Conservation (phyloP, 768 basidiomycete genomes). For the Melanogaster broomeanus region DNA sequence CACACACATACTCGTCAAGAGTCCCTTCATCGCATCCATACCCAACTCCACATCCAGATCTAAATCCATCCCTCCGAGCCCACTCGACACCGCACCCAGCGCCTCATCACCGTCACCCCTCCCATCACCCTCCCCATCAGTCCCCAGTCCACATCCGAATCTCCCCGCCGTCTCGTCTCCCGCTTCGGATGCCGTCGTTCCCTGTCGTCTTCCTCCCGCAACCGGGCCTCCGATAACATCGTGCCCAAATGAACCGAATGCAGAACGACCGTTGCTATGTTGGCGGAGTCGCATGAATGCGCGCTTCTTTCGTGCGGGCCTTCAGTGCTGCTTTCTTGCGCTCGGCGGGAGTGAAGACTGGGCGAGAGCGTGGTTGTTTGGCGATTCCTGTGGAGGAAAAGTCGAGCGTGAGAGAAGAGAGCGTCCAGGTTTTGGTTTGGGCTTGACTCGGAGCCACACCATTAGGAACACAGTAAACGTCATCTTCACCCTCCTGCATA, state of each 20-base stretch:
- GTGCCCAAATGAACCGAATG: constrained; percentile 56
- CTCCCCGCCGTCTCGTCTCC: constrained; percentile 56
- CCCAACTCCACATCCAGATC: constrained; percentile 57
- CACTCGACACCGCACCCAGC: constrained; percentile 31
- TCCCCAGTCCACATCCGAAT: constrained; percentile 76
- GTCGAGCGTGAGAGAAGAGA: constrained; percentile 30
- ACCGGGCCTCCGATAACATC: constrained; percentile 51
- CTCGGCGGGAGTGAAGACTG: constrained; percentile 28
- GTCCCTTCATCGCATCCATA: constrained; percentile 51
- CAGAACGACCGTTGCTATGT: constrained; percentile 20
- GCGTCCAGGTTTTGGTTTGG: constrained; percentile 13
- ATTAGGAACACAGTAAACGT: not conserved
- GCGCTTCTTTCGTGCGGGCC: constrained; percentile 20
- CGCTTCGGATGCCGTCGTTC: constrained; percentile 40
- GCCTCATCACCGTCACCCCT: constrained; percentile 21
- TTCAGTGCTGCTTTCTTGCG: constrained; percentile 25
- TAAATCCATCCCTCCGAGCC: constrained; percentile 59
- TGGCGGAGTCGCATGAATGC: constrained; percentile 12
- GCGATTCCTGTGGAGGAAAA: constrained; percentile 1
- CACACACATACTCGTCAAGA: constrained; percentile 51
- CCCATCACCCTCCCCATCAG: constrained; percentile 19
- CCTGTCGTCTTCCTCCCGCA: constrained; percentile 36
- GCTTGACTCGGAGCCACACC: not conserved
- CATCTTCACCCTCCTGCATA: constrained; percentile 8
- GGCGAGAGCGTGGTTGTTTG: constrained; percentile 30